Evolutionary conservation across 805 yeast species (phyloP).

Genomic region (Citeromyces matritensis): DNA sequence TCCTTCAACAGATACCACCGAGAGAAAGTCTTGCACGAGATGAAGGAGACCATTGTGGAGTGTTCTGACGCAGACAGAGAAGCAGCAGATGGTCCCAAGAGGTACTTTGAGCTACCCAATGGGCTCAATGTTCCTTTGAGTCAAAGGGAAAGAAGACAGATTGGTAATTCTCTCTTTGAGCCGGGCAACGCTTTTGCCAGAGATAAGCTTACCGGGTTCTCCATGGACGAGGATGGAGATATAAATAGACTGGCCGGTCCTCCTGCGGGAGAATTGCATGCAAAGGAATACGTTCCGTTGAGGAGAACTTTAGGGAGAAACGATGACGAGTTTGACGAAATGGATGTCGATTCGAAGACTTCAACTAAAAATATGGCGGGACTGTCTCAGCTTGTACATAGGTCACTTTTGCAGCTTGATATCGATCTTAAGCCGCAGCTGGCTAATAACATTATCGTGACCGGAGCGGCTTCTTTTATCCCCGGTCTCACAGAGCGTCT

Average conservation of each 20-base stretch:
- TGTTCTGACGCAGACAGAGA: constrained; percentile 15
- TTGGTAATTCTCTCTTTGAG: constrained; percentile 63
- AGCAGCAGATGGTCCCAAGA: constrained; percentile 10
- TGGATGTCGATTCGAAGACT: constrained; percentile 14
- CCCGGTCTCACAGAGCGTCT: constrained; percentile 75
- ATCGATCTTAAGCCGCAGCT: constrained; percentile 73
- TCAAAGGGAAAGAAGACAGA: constrained; percentile 34
- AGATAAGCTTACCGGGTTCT: constrained; percentile 15
- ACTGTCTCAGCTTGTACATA: constrained; percentile 44
- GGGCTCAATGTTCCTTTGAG: constrained; percentile 54
- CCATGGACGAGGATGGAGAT: constrained; percentile 40
- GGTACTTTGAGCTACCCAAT: constrained; percentile 63
- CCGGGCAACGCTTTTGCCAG: constrained; percentile 23
- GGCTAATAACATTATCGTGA: constrained; percentile 78
- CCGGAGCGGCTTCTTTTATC: constrained; percentile 70
- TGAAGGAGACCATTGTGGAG: constrained; percentile 58
- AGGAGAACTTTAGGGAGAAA: constrained; percentile 31
- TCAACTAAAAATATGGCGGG: constrained; percentile 14
- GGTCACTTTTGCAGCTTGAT: constrained; percentile 45
- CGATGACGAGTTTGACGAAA: constrained; percentile 13
- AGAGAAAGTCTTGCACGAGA: constrained; percentile 45
- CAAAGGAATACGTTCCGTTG: constrained; percentile 60
- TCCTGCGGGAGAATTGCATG: constrained; percentile 15
- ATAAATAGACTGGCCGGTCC: constrained; percentile 13
- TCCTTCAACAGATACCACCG: constrained; percentile 43